Evolutionary conservation across 1,139 yeast species (phyloP), one percentile per base, ranked within the genome.

Genomic region (Kodamaea derodonti): DNA sequence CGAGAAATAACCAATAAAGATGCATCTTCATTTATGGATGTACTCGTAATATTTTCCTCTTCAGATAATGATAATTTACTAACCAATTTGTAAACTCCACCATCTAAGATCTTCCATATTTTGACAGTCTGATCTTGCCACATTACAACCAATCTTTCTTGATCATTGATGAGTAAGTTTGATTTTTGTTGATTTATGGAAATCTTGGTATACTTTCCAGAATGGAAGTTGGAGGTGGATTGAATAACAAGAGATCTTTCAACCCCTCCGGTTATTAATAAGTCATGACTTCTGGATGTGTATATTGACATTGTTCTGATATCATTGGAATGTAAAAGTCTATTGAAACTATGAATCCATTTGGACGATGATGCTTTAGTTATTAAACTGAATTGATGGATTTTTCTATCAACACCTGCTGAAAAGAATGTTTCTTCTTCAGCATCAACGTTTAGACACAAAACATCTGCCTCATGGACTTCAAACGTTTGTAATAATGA

Each of bases 361-460:
- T 80, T 79, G 26, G 70, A 46, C 7, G 50, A 58, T 24, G 62
- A 57, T 34, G 60, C 58, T 41, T 51, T 54, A 28, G 51, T 48
- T 20, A 67, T 51, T 37, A 58, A 67, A 48, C 73, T 78, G 58
- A 81, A 83, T 47, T 77, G 81, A 51, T 79, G 86, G 35, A 92
- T 87, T 53, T 88, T 88, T 51, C 97, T 75, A 56, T 94, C 98
- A 29, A 94, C 92, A 51, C 98, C 97, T 7, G 95, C 95, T 28
- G 95, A 77, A 57, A 86, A 92, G 9, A 94, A 69, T 33, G 73
- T 72, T 27, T 78, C 77, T 45, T 84, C 86, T 2, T 65, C 52
- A 4, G 67, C 56, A 53, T 85, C 90, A n/a, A 74, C 63, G 1
- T 83, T 68, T 34, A 92, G 62, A 39, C 88, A 77, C 45, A 94